These are phyloP conservation scores for Pythium myriotylum DNA, from an alignment of 352 stramenopile species.

Conservation along the genomic window DNA sequence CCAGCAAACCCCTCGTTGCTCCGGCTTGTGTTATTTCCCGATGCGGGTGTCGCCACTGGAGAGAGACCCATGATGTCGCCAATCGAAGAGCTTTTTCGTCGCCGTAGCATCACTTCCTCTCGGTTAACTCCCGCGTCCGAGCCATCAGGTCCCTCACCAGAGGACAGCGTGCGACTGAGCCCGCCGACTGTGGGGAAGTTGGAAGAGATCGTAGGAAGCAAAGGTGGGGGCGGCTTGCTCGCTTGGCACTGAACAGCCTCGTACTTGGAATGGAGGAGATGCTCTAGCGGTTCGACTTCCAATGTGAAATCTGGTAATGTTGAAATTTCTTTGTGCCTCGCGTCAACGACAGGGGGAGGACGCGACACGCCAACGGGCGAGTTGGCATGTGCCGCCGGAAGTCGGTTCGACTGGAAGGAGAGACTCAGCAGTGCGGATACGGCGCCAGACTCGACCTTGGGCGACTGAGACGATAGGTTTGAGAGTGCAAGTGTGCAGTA, in stretches of 20 bases:
- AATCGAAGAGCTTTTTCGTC: slow-evolving; percentile 16
- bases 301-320: slow-evolving; percentile 38
- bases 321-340: slow-evolving; percentile 50
- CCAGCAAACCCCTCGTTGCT: not conserved
- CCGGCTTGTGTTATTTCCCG: slow-evolving; percentile 7
- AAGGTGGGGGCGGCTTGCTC: slow-evolving; percentile 54
- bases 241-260: slow-evolving; percentile 47
- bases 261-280: slow-evolving; percentile 45
- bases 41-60: slow-evolving; percentile 9
- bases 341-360: slow-evolving; percentile 45
- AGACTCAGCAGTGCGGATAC: slow-evolving; percentile 62
- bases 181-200: slow-evolving; percentile 33
- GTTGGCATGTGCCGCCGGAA: not conserved
- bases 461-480: slow-evolving; percentile 70
- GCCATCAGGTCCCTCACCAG: not conserved
- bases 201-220: slow-evolving; percentile 46
- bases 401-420: slow-evolving; percentile 28
- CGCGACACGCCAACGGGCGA: slow-evolving; percentile 29
- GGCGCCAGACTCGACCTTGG: slow-evolving; percentile 66
- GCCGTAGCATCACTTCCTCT: slow-evolving; percentile 11
- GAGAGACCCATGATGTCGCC: slow-evolving; percentile 18
- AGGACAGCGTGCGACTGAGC: not conserved
- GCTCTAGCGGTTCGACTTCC: slow-evolving; percentile 11
- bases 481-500: slow-evolving; percentile 72
- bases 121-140: not conserved